Evolutionary conservation across 1,139 yeast species (phyloP), one percentile per base, ranked within the genome.

Genomic region (Diutina scorzettiae): DNA sequence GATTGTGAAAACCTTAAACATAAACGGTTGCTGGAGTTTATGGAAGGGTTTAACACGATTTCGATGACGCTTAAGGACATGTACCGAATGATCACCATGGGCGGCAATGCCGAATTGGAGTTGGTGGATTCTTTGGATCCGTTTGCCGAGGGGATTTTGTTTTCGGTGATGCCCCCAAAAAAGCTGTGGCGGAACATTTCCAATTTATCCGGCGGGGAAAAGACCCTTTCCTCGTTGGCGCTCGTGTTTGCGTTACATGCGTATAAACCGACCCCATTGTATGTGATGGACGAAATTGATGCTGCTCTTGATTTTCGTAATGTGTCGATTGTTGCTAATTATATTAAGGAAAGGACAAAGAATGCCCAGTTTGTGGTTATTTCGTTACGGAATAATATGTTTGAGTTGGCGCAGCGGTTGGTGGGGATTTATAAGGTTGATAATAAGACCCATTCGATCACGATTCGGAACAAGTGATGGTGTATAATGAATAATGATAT

Each of bases 31-130:
- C 87, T 81, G 48, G 96, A 93, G 58, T 93, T 93, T 54, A 86
- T 87, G 95, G 78, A 76, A 48, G 98, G 99, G 0, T 91, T 93
- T 63, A 77, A 80, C 50, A 70, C 78, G 25, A 93, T 93, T 30
- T 87, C 97, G 1, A 69, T 80, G 60, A 84, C 95, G 6, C 71
- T 93, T 48, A 91, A 91, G 58, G 96, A 86, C 54, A 89, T 93
- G 97, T 93, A 93, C 55, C 95, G 89, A 55, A 85, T 91, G 94
- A 91, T 93, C 47, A 93, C 98, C 0, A 87, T 91, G 94, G 98
- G 98, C 14, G 99, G 99, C 33, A 93, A 89, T 64, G 99, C 99
- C 0, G 98, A 93, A 58, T 69, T 93, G 37, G 99, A 93, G 56
- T 71, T 91, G 43, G 97, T 89, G 18, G 98, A 93, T 57, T 81